These are phyloP conservation scores for Prunus fruticosa DNA, from an alignment of 306 rosid species.

Conservation along the genomic window DNA sequence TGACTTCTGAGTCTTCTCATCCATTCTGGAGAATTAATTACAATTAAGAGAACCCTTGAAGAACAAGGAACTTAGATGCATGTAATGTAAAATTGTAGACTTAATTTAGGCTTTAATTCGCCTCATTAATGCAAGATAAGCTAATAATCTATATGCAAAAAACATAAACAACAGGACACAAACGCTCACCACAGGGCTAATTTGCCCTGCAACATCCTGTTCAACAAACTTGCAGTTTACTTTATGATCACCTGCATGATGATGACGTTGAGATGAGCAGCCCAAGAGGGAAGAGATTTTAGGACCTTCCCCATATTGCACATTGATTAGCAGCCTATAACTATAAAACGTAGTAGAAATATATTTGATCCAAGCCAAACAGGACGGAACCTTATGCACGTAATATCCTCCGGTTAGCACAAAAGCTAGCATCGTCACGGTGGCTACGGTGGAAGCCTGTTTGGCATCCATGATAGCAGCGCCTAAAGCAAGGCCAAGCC, in stretches of 20 bases:
- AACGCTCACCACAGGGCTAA: constrained; percentile 52
- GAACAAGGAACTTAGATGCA: background rate
- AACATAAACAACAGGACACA: constrained; percentile 66
- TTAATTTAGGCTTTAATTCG: constrained; percentile 48
- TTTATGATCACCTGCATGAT: constrained; percentile 11
- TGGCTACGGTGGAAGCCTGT: constrained; percentile 78
- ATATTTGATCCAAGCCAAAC: constrained; percentile 81
- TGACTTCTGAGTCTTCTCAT: background rate
- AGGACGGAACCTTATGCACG: constrained; percentile 72
- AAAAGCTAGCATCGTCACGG: constrained; percentile 85
- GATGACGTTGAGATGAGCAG: constrained; percentile 28
- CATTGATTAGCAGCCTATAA: constrained; percentile 58
- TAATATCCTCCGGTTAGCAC: constrained; percentile 86
- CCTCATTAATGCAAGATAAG: constrained; percentile 66
- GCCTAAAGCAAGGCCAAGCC: constrained; percentile 87
- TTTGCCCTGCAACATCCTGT: constrained; percentile 75
- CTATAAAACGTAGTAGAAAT: constrained; percentile 69
- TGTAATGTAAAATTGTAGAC: background rate
- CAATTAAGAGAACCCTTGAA: background rate
- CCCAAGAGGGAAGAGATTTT: constrained; percentile 51
- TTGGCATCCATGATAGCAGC: constrained; percentile 92
- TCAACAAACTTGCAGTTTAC: constrained; percentile 64
- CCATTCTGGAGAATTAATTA: background rate
- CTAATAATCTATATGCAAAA: constrained; percentile 72
- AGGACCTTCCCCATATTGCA: constrained; percentile 73